phyloP scores from a whole-genome alignment of 139 green algal genomes.

The Coelastrella sp. region DNA sequence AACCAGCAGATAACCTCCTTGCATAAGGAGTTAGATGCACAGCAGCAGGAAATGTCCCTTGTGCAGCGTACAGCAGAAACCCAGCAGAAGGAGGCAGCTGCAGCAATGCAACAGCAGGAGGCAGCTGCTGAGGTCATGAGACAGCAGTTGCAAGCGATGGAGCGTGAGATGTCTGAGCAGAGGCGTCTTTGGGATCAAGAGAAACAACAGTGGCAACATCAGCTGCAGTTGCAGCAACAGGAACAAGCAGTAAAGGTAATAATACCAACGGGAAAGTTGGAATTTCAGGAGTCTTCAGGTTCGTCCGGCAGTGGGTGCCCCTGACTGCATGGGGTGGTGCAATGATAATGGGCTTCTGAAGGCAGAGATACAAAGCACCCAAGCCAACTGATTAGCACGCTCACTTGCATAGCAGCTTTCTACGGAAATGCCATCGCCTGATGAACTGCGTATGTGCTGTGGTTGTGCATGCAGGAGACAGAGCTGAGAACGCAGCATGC shows the following conservation, averaged over 20 bases:
- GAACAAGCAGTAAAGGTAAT: conserved; percentile 7
- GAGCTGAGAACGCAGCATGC: conserved; percentile 38
- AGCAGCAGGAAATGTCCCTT: neutral
- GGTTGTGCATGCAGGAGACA: neutral
- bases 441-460: neutral
- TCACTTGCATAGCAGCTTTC: no score
- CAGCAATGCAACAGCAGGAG: neutral
- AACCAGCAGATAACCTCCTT: neutral
- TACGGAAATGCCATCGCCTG: no score
- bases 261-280: neutral
- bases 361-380: no score
- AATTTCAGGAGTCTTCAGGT: no score
- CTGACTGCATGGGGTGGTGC: no score
- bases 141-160: conserved; percentile 25
- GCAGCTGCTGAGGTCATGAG: neutral
- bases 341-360: no score
- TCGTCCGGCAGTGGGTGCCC: no score
- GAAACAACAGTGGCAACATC: conserved; percentile 20
- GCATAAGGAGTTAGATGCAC: neutral
- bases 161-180: conserved; percentile 11
- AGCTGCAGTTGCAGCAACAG: neutral
- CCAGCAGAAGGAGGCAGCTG: neutral
- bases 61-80: neutral
- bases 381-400: no score
- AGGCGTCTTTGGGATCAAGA: neutral